A percentile compares a stretch with the other conserved stretches of the same genome.
Evolutionary conservation across 352 stramenopile genomes (phyloP).

Genomic region (Peronospora belbahrii): DNA sequence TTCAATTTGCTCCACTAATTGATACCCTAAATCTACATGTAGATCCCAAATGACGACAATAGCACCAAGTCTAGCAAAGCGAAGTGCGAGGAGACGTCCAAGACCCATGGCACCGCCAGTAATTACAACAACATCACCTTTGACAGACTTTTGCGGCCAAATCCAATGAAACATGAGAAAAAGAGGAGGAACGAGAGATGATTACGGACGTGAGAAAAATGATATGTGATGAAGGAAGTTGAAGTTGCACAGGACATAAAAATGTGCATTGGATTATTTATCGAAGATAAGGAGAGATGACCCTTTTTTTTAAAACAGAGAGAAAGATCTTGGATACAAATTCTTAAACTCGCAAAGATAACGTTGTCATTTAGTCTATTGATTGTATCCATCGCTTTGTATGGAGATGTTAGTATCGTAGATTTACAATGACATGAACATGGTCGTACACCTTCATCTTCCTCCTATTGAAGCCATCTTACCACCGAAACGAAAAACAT

Average conservation of each 20-base stretch:
- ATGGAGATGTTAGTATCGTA: no score
- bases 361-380: no score
- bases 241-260: background rate
- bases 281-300: background rate
- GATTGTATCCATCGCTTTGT: no score
- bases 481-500: no score
- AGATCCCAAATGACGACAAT: slow-evolving; percentile 38
- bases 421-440: no score
- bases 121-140: slow-evolving; percentile 44
- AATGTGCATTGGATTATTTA: background rate
- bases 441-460: no score
- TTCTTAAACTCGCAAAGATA: no score
- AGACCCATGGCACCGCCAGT: slow-evolving; percentile 50
- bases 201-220: no score
- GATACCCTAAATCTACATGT: slow-evolving; percentile 15
- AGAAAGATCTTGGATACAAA: background rate
- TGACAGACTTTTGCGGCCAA: slow-evolving; percentile 39
- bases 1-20: slow-evolving; percentile 32
- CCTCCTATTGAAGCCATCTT: no score
- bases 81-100: slow-evolving; percentile 33
- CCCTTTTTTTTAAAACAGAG: no score
- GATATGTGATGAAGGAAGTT: no score
- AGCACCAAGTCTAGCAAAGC: slow-evolving; percentile 29
- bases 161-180: slow-evolving; percentile 29
- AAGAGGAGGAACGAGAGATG: no score